Evolutionary conservation across 202 grass and related monocot genomes (phyloP).

Genomic region (Musa balbisiana): DNA sequence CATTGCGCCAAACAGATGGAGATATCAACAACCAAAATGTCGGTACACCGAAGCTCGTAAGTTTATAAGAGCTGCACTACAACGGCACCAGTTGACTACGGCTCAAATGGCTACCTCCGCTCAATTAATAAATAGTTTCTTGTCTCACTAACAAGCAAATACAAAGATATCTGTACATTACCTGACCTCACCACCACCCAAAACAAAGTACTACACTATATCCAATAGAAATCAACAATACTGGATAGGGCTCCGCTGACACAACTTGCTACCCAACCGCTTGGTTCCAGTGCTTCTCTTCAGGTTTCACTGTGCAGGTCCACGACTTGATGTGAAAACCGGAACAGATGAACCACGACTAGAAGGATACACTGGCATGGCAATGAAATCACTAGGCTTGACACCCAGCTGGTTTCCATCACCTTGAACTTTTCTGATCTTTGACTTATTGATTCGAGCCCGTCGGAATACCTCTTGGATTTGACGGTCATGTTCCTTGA

Average conservation of each 20-base stretch:
- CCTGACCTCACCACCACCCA: neutral
- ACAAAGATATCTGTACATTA: slow-evolving; percentile 9
- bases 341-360: slow-evolving; percentile 38
- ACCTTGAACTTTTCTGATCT: slow-evolving; percentile 49
- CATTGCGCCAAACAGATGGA: neutral
- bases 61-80: slow-evolving; percentile 8
- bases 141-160: neutral
- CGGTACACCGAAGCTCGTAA: neutral
- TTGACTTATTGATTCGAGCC: slow-evolving; percentile 63
- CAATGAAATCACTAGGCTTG: slow-evolving; percentile 48
- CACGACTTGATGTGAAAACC: slow-evolving; percentile 36
- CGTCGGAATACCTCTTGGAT: slow-evolving; percentile 78
- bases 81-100: neutral
- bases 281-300: neutral
- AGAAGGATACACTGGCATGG: slow-evolving; percentile 71
- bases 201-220: neutral
- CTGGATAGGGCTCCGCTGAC: neutral
- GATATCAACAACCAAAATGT: neutral
- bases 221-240: neutral
- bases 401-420: slow-evolving; percentile 37
- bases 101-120: neutral
- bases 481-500: slow-evolving; percentile 95
- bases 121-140: neutral
- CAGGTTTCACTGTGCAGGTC: slow-evolving; percentile 1
- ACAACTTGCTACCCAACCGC: neutral